Evolutionary conservation across 1,284 basidiomycete genomes (phyloP).

Genomic region (Fomitopsis schrenkii): DNA sequence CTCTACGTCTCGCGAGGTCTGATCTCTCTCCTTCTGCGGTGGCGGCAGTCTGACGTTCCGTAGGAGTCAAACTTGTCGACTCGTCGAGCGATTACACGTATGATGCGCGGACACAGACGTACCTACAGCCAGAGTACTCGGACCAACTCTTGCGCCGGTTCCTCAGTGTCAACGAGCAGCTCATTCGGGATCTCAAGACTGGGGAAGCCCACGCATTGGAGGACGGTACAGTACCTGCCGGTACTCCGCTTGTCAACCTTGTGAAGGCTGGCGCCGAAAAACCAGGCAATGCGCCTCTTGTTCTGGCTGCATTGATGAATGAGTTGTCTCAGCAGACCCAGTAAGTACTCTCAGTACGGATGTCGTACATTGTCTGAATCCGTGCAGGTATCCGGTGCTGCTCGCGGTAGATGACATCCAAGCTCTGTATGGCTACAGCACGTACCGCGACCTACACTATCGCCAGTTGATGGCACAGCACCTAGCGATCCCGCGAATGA

Average conservation of each 20-base stretch:
- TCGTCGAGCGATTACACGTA: constrained; percentile 77
- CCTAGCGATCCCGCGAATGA: constrained; percentile 74
- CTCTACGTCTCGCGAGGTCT: constrained; percentile 84
- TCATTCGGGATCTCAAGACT: constrained; percentile 39
- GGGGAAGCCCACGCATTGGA: constrained; percentile 41
- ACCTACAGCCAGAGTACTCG: constrained; percentile 71
- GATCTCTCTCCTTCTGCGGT: constrained; percentile 10
- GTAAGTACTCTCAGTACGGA: constrained; percentile 35
- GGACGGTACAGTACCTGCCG: constrained; percentile 42
- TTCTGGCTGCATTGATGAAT: constrained; percentile 64
- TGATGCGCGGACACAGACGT: constrained; percentile 71
- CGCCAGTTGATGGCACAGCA: constrained; percentile 73
- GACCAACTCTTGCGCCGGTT: constrained; percentile 59
- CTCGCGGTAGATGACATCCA: constrained; percentile 89
- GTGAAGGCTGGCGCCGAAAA: constrained; percentile 57
- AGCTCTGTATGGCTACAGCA: constrained; percentile 64
- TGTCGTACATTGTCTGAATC: neutral
- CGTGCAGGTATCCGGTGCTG: constrained; percentile 62
- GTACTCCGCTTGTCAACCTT: constrained; percentile 54
- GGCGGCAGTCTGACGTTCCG: neutral
- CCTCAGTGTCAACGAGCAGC: constrained; percentile 45
- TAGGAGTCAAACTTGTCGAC: constrained; percentile 73
- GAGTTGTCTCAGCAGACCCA: constrained; percentile 66
- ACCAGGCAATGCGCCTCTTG: constrained; percentile 50
- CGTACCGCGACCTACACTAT: constrained; percentile 80